Evolutionary conservation across 2,329 filamentous ascomycete genomes (phyloP).

Genomic region (Fusarium equiseti): DNA sequence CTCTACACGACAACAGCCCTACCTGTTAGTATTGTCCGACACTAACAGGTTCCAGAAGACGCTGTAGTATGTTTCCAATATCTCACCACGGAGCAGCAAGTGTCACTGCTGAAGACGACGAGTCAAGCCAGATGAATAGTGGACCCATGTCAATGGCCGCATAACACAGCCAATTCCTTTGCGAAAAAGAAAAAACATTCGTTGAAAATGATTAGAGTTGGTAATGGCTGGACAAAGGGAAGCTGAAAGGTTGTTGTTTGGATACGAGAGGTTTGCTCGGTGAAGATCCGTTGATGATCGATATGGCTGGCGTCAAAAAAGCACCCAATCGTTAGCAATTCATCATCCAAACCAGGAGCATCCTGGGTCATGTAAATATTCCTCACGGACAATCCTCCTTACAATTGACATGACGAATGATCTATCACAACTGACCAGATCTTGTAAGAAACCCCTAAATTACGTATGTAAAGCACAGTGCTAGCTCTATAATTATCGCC

Average conservation of each 20-base stretch:
- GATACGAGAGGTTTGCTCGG: neutral
- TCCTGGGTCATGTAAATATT: neutral
- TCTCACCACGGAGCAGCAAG: conserved; percentile 4
- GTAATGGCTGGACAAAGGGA: fast-evolving
- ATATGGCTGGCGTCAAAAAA: neutral
- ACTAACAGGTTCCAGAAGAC: conserved; percentile 2
- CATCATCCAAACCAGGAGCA: neutral
- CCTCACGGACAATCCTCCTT: neutral
- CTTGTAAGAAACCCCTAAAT: neutral
- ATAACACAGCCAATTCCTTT: conserved; percentile 1
- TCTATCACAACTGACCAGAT: neutral
- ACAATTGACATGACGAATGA: neutral
- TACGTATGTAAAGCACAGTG: neutral
- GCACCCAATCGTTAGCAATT: neutral
- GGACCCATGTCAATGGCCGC: conserved; percentile 16
- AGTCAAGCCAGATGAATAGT: neutral
- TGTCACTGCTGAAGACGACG: conserved; percentile 9
- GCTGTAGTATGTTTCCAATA: neutral
- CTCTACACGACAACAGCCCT: conserved; percentile 2
- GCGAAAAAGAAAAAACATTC: neutral
- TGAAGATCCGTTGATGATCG: neutral
- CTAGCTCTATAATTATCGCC: neutral
- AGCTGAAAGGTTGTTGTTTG: neutral
- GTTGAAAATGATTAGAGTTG: neutral
- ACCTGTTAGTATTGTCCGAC: neutral